Evolutionary conservation across 768 basidiomycete genomes (phyloP).

Genomic region (Guyanaporus albipodus): DNA sequence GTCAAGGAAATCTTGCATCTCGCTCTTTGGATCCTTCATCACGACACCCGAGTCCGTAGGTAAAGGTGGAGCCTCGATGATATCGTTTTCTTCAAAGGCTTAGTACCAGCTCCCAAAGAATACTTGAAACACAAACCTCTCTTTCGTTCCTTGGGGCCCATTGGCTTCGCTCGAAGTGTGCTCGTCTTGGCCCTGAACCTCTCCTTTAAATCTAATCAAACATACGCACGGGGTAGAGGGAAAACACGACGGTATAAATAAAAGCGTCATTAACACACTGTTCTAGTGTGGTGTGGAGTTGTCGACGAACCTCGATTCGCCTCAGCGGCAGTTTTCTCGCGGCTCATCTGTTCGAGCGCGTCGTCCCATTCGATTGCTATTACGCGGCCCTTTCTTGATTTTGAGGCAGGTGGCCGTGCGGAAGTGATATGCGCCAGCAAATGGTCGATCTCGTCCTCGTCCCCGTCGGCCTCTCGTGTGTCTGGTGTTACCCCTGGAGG

Average conservation of each 20-base stretch:
- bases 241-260: too few relatives aligned
- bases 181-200: slow-evolving; percentile 56
- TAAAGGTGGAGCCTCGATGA: slow-evolving; percentile 51
- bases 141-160: slow-evolving; percentile 34
- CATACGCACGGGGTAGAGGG: too few relatives aligned
- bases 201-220: slow-evolving; percentile 50
- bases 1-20: slow-evolving; percentile 73
- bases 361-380: slow-evolving; percentile 67
- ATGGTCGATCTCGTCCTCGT: slow-evolving; percentile 56
- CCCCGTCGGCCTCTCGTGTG: slow-evolving; percentile 42
- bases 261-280: not conserved
- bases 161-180: slow-evolving; percentile 39
- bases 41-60: slow-evolving; percentile 35
- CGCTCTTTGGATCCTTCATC: slow-evolving; percentile 43
- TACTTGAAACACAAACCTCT: slow-evolving; percentile 29
- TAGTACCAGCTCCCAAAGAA: not conserved
- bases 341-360: slow-evolving; percentile 57
- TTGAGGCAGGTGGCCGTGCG: slow-evolving; percentile 8
- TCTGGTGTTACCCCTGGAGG: slow-evolving; percentile 13
- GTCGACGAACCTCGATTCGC: slow-evolving; percentile 60
- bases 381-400: slow-evolving; percentile 58
- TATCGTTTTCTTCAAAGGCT: slow-evolving; percentile 27
- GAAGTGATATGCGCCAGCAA: slow-evolving; percentile 52
- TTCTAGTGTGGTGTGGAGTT: not conserved
- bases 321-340: slow-evolving; percentile 71